Conservation (phyloP, 1,284 basidiomycete species). For the Leccinum fallax region DNA sequence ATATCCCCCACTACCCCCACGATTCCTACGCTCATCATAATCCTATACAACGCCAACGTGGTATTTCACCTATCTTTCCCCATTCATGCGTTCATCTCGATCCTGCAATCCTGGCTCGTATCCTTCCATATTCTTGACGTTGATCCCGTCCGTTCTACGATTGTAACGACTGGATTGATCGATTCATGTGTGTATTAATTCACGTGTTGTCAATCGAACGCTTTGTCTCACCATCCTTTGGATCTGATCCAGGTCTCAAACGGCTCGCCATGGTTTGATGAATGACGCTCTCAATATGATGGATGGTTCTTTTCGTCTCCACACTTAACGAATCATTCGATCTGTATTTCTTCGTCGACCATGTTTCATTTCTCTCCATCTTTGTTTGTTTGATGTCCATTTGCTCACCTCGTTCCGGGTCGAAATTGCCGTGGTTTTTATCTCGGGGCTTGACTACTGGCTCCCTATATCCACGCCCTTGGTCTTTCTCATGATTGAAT, state of each 20-base stretch:
- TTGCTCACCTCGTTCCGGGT: not conserved
- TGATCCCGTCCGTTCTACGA: not conserved
- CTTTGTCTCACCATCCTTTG: slow-evolving; percentile 1
- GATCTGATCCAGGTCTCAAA: slow-evolving; percentile 10
- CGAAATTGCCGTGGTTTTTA: slow-evolving; percentile 1
- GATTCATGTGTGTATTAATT: not conserved
- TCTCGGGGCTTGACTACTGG: not conserved
- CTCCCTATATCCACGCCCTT: not conserved
- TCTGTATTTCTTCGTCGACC: not conserved
- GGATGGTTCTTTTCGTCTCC: slow-evolving; percentile 1
- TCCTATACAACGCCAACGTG: slow-evolving; percentile 6
- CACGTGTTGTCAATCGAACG: slow-evolving; percentile 1
- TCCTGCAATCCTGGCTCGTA: not conserved
- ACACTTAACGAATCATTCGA: slow-evolving; percentile 1
- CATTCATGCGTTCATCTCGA: slow-evolving; percentile 14
- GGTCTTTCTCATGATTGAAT: not conserved
- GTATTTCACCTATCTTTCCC: slow-evolving; percentile 15
- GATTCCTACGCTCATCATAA: slow-evolving; percentile 24
- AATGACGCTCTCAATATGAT: slow-evolving; percentile 4
- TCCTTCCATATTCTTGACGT: not conserved
- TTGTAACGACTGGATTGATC: not conserved
- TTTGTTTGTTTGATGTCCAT: not conserved
- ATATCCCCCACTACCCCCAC: slow-evolving; percentile 18
- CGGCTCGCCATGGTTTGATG: not conserved
- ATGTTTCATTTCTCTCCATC: not conserved